Percentiles rank a stretch among this genome's conserved stretches.
Evolutionary conservation across 1,139 yeast genomes (phyloP).

Genomic region (Zygosaccharomyces pseudobailii): DNA sequence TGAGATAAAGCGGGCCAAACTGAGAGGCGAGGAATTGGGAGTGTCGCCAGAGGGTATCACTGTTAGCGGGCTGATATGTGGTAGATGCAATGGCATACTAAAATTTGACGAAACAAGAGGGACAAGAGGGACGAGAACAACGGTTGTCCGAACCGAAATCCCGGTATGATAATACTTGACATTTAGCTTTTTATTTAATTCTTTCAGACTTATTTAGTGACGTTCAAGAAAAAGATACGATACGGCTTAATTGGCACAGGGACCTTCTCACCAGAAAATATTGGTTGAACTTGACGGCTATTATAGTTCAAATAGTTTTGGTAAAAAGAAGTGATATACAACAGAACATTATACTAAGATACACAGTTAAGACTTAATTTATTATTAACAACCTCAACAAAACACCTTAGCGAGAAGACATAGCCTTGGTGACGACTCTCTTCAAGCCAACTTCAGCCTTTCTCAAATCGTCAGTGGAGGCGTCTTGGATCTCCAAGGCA

Average conservation of each 20-base stretch:
- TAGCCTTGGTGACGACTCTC: slow-evolving; percentile 99
- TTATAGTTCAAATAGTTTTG: slow-evolving; percentile 2
- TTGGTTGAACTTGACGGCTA: neutral
- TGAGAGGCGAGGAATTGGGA: slow-evolving; percentile 14
- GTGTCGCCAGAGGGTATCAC: slow-evolving; percentile 15
- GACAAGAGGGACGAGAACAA: slow-evolving; percentile 8
- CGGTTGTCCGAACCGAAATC: neutral
- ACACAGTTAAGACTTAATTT: slow-evolving; percentile 15
- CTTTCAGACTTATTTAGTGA: neutral
- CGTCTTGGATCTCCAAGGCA: slow-evolving; percentile 95
- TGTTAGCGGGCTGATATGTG: slow-evolving; percentile 18
- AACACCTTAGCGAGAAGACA: slow-evolving; percentile 85
- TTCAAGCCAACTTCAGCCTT: slow-evolving; percentile 98
- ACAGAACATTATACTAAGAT: slow-evolving; percentile 16
- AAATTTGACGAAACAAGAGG: slow-evolving; percentile 22
- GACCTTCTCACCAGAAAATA: too few relatives aligned
- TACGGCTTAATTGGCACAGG: too few relatives aligned
- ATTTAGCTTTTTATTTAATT: neutral
- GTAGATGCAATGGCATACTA: slow-evolving; percentile 23
- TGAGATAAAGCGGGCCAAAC: slow-evolving; percentile 18
- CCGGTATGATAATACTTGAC: neutral
- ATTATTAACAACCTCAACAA: slow-evolving; percentile 12
- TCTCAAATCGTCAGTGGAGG: slow-evolving; percentile 95
- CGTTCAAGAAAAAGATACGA: neutral
- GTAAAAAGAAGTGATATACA: slow-evolving; percentile 12